Evolutionary conservation across 345 rosid genomes (phyloP), one percentile per base, ranked within the genome.

Genomic region (Citropsis articulata): DNA sequence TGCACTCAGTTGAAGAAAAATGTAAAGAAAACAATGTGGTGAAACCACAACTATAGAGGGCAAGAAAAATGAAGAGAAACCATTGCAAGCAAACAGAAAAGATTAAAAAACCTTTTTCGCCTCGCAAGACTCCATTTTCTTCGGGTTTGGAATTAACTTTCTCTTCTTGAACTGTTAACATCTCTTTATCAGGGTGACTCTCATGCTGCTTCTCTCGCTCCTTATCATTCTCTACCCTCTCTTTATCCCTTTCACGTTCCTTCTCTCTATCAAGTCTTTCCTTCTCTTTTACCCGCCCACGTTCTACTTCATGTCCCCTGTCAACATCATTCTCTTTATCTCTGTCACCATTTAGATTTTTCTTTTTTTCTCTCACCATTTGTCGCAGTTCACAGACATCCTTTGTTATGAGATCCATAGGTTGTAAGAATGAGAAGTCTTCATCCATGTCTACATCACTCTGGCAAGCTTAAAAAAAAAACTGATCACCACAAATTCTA

Each of bases 361-460:
- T 92, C 87, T 82, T 92, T 79, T 81, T 94, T n/a, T 92, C 99
- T 84, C 81, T 91, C 55, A 94, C 88, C 81, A 96, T 87, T 70
- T 90, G 90, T 66, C 86, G 92, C 83, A 96, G 79, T 78, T 94
- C 94, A 81, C 81, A 73, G 8, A 94, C 94, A 89, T 94, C 92
- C 84, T 94, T 96, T 45, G 99, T 91, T 14, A 96, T 96, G 70
- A 96, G 89, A 88, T 96, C 99, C 89, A 96, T 82, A 2, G 99
- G 99, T 85, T 96, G 97, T 81, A 96, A 86, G 82, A 96, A 91
- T 27, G 97, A 94, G 87, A 96, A 96, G 86, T 96, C 99, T 82
- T 94, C 99, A 53, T 96, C 99, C 78, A 85, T 85, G 75, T 91
- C 98, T 59, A 78, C 87, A 82, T 94, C 97, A 69, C 85, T 82